These are phyloP conservation scores for Neurospora cerealis DNA, from an alignment of 495 filamentous ascomycete genomes.

Conservation along the genomic window DNA sequence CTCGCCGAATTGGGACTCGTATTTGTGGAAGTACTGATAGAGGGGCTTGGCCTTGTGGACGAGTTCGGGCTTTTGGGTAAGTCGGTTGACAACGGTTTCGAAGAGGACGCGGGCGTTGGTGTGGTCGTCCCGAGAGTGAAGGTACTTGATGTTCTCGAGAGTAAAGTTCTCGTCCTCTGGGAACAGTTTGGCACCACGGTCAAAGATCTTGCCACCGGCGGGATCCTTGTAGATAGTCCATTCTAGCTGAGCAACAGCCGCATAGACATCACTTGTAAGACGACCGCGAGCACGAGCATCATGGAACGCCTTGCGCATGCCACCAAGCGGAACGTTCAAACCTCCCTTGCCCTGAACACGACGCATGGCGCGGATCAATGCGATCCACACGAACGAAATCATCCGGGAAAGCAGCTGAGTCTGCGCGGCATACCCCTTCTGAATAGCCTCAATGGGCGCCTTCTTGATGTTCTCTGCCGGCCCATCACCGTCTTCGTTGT, in stretches of 20 bases:
- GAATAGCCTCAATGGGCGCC: constrained; percentile 58
- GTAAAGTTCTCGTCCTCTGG: constrained; percentile 86
- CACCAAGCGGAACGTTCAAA: constrained; percentile 52
- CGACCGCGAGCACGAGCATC: constrained; percentile 79
- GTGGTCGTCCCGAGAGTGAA: constrained; percentile 80
- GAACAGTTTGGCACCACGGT: constrained; percentile 84
- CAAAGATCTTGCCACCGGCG: constrained; percentile 87
- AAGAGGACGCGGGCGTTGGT: constrained; percentile 93
- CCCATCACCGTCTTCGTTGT: constrained; percentile 45
- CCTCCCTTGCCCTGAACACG: constrained; percentile 84
- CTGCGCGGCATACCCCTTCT: constrained; percentile 59
- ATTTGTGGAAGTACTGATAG: constrained; percentile 83
- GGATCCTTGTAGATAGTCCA: constrained; percentile 92
- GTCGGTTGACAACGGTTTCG: constrained; percentile 75
- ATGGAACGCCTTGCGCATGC: constrained; percentile 74
- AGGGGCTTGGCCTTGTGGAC: constrained; percentile 70
- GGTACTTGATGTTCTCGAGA: constrained; percentile 87
- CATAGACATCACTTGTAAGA: constrained; percentile 86
- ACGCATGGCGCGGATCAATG: constrained; percentile 84
- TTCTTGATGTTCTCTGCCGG: constrained; percentile 48
- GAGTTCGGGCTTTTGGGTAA: constrained; percentile 61
- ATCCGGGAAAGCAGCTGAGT: constrained; percentile 63
- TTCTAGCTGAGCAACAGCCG: constrained; percentile 83
- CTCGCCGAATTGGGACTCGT: constrained; percentile 91
- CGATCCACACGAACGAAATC: constrained; percentile 88